Evolutionary conservation across 805 yeast genomes (phyloP), one percentile per base, ranked within the genome.

Genomic region (Kodamaea restingae): DNA sequence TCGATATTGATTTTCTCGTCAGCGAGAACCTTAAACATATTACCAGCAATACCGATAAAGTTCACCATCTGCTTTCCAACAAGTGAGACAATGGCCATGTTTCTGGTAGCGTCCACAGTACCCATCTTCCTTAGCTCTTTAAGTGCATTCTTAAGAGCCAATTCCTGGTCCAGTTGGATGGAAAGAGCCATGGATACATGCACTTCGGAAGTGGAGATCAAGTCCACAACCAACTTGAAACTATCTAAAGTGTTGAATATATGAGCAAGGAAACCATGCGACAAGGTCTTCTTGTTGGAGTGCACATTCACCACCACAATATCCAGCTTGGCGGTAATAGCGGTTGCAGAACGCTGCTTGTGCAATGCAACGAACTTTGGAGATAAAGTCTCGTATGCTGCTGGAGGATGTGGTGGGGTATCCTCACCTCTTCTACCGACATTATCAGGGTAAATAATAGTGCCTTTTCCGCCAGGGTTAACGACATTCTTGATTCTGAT

Each of bases 1-100:
- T 93, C 98, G 51, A 93, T 88, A 65, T 93, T 93, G 57, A 93
- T 84, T 33, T 78, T 76, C 54, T 91, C 95, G 55, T 86, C 90
- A 6, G 98, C 97, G 50, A 93, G 70, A 2, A 95, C 87, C 51
- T 88, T 81, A 69, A 93, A 93, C 96, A 91, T 91, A 49, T 88
- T 82, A 34, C 97, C 96, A 0, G 98, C 98, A 58, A 88, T 90
- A 56, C 98, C 98, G 44, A 93, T 86, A 59, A 84, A 78, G 58
- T 90, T 96, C 57, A 88, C 88, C 98, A 93, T 91, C 60, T 91
- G 95, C 56, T 87, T 88, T 31, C 98, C 98, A 37, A 93, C 98
- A 40, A 93, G 73, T 2, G 97, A 88, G 21, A 93, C 84, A 57
- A 93, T 93, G 48, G 96, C 81, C 82, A 93, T 78, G 46, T 83